Evolutionary conservation across 306 rosid genomes (phyloP).

Genomic region (Senna tora): DNA sequence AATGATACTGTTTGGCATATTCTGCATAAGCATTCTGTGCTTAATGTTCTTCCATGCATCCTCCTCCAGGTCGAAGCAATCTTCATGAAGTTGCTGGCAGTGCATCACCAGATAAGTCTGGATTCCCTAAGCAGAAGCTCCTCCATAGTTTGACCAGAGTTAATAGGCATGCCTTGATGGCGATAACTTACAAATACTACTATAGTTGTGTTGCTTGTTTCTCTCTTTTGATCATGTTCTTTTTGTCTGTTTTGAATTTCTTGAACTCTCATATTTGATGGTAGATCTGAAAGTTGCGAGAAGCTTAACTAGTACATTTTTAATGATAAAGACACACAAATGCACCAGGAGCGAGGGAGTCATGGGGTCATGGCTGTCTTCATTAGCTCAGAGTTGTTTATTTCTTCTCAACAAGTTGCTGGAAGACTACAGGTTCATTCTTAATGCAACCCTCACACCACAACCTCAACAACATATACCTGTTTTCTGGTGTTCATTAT

Average conservation of each 20-base stretch:
- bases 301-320: constrained; percentile 70
- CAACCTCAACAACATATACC: constrained; percentile 37
- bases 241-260: constrained; percentile 36
- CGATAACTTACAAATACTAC: constrained; percentile 61
- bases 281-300: constrained; percentile 47
- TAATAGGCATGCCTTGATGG: constrained; percentile 84
- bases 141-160: constrained; percentile 75
- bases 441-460: constrained; percentile 36
- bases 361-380: constrained; percentile 42
- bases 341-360: constrained; percentile 52
- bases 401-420: constrained; percentile 49
- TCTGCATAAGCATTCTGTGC: constrained; percentile 29
- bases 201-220: constrained; percentile 63
- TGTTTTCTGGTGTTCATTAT: constrained; percentile 5
- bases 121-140: constrained; percentile 43
- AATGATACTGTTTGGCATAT: constrained; percentile 31
- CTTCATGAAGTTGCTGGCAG: constrained; percentile 45
- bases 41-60: constrained; percentile 42
- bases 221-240: constrained; percentile 37
- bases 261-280: constrained; percentile 28
- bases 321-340: constrained; percentile 55
- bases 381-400: constrained; percentile 38
- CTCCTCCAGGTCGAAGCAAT: constrained; percentile 48
- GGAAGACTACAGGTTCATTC: constrained; percentile 50
- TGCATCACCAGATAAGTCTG: constrained; percentile 42